Evolutionary conservation across 345 rosid species (phyloP).

Genomic region (Syzygium jambos): DNA sequence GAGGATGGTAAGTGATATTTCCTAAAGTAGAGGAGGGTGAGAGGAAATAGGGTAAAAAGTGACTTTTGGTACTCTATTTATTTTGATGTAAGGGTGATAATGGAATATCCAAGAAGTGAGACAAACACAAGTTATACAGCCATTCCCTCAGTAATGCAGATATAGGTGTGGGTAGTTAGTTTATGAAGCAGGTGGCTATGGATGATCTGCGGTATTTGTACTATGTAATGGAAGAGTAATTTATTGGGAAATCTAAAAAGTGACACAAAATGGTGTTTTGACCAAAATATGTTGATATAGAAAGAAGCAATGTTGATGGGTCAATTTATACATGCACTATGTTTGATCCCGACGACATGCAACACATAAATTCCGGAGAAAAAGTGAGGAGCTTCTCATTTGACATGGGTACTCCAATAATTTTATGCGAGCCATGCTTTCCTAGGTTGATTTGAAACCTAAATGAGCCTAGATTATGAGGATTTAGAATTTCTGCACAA

Average conservation of each 20-base stretch:
- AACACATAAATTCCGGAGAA: background rate
- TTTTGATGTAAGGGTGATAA: background rate
- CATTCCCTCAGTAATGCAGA: background rate
- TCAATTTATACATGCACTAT: background rate
- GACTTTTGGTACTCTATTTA: background rate
- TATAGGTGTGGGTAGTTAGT: background rate
- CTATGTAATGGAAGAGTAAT: background rate
- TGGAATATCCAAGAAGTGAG: background rate
- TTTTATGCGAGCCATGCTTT: background rate
- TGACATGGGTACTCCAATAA: background rate
- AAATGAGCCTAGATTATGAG: background rate
- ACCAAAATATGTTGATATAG: background rate
- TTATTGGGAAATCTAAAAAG: background rate
- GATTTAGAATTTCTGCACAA: background rate
- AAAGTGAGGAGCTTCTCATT: background rate
- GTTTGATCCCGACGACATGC: background rate
- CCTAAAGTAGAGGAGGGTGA: background rate
- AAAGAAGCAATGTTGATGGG: background rate
- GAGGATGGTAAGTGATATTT: background rate
- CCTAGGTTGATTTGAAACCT: background rate
- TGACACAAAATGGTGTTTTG: background rate
- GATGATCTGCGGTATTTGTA: background rate
- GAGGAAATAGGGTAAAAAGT: background rate
- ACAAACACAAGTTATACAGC: background rate
- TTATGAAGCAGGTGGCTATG: background rate